Percentiles rank a stretch among this genome's conserved stretches.
phyloP scores from a whole-genome alignment of 352 stramenopile genomes.

The Pythium monospermum region DNA sequence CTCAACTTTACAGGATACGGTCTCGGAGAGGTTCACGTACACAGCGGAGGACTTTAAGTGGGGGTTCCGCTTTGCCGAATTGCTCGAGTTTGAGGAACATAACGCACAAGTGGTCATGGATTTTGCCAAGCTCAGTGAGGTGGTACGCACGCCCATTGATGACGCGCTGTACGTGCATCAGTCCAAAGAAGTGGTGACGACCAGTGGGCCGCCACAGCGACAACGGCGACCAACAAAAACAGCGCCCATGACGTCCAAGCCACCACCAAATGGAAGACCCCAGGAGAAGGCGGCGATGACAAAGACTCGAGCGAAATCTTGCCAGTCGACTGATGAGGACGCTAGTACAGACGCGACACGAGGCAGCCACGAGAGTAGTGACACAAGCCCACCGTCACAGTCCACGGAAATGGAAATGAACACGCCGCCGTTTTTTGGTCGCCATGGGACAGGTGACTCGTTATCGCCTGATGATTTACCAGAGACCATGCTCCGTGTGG shows the following conservation, averaged over 20 bases:
- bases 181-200: background rate
- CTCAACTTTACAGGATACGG: conserved; percentile 77
- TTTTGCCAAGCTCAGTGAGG: conserved; percentile 65
- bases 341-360: no score
- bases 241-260: no score
- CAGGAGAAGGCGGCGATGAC: no score
- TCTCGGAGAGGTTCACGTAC: conserved; percentile 79
- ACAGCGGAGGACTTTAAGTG: conserved; percentile 56
- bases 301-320: no score
- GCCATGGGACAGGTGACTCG: no score
- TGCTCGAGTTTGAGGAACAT: conserved; percentile 66
- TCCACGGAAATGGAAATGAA: no score
- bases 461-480: conserved; percentile 19
- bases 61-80: conserved; percentile 67
- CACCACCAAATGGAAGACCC: no score
- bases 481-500: conserved; percentile 12
- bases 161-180: conserved; percentile 38
- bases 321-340: no score
- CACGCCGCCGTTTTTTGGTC: no score
- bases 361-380: conserved; percentile 16
- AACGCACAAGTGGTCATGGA: conserved; percentile 73
- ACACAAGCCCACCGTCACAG: no score
- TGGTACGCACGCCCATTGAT: conserved; percentile 56
- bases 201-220: conserved; percentile 1
- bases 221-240: no score